A percentile compares a stretch with the other conserved stretches of the same genome.
These are phyloP conservation scores for Phytophthora litchii DNA, from an alignment of 352 stramenopile species.

Conservation along the genomic window DNA sequence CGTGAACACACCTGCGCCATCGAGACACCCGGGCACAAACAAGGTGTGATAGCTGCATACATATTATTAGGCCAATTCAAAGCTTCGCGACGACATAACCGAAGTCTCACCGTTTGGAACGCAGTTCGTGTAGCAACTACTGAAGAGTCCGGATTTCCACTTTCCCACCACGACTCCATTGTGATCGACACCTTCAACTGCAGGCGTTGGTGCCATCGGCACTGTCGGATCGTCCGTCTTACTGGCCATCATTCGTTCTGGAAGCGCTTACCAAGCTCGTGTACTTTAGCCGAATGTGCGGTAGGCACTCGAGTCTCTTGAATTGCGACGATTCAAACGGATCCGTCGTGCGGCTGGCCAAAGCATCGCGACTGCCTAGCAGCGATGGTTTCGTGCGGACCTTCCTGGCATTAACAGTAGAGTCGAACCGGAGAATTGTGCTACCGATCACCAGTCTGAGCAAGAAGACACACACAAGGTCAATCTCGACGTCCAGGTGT, in stretches of 20 bases:
- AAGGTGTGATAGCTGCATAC: constrained; percentile 38
- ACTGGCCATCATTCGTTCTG: constrained; percentile 22
- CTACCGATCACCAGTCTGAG: too few species aligned
- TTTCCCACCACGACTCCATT: constrained; percentile 49
- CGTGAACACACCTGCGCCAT: constrained; percentile 55
- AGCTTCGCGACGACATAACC: neutral
- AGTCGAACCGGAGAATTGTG: neutral
- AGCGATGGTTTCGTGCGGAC: neutral
- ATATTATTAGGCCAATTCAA: neutral
- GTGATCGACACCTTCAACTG: constrained; percentile 38
- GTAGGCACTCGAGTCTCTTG: constrained; percentile 11
- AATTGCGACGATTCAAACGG: constrained; percentile 18
- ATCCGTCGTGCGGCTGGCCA: constrained; percentile 6
- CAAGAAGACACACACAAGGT: too few species aligned
- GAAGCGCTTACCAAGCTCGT: constrained; percentile 18
- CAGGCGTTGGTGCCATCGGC: constrained; percentile 29
- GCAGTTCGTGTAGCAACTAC: constrained; percentile 34
- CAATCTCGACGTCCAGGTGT: neutral
- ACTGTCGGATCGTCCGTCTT: constrained; percentile 31
- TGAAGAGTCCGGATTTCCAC: constrained; percentile 44
- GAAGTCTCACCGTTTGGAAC: constrained; percentile 41
- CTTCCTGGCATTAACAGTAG: neutral
- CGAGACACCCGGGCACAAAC: constrained; percentile 47
- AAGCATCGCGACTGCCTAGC: constrained; percentile 12
- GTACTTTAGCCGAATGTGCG: constrained; percentile 33